These are phyloP conservation scores for Wolfiporia cocos DNA, from an alignment of 1,284 basidiomycete genomes.

Conservation along the genomic window DNA sequence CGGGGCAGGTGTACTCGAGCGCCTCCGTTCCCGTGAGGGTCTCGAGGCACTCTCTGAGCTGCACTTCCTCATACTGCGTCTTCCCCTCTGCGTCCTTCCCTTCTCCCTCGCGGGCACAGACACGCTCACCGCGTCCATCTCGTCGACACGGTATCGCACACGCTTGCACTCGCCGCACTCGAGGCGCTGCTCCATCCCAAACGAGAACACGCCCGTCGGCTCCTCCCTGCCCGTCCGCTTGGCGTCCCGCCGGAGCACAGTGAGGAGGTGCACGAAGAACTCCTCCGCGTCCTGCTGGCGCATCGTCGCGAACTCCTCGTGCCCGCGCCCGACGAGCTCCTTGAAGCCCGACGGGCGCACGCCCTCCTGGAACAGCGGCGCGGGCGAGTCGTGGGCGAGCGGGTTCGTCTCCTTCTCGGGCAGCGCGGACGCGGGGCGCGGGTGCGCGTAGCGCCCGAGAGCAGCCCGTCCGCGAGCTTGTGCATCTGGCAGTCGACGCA, in stretches of 20 bases:
- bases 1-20: conserved; percentile 66
- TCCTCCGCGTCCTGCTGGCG: conserved; percentile 96
- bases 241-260: conserved; percentile 60
- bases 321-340: conserved; percentile 85
- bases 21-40: conserved; percentile 61
- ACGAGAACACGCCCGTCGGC: conserved; percentile 75
- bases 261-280: conserved; percentile 83
- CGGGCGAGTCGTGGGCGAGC: conserved; percentile 33
- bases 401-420: conserved; percentile 26
- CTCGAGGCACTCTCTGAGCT: conserved; percentile 67
- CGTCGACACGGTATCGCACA: conserved; percentile 88
- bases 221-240: conserved; percentile 40
- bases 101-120: conserved; percentile 65
- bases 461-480: conserved; percentile 89
- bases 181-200: conserved; percentile 81
- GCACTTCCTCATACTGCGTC: conserved; percentile 63
- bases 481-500: conserved; percentile 95
- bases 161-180: conserved; percentile 79
- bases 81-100: conserved; percentile 55
- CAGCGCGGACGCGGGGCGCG: conserved; percentile 30
- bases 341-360: conserved; percentile 87
- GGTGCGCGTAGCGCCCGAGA: conserved; percentile 86
- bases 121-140: conserved; percentile 74
- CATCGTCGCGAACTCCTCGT: conserved; percentile 96
- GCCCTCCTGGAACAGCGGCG: conserved; percentile 80